Evolutionary conservation across 2,329 filamentous ascomycete genomes (phyloP), one percentile per base, ranked within the genome.

Genomic region (Hypoxylon sp.): DNA sequence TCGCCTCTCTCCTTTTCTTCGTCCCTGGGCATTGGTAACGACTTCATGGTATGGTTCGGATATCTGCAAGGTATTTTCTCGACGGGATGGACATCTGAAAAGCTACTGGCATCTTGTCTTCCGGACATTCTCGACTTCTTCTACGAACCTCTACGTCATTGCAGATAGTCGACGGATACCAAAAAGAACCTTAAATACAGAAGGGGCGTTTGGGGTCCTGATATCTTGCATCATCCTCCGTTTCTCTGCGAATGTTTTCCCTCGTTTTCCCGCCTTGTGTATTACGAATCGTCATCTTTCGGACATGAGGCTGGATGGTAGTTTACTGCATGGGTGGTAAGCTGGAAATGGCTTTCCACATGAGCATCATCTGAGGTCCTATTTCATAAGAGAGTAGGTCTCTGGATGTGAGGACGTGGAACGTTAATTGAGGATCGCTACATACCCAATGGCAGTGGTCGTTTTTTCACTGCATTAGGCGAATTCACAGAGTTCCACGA

Each of bases 141-240:
- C 57, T 64, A 69, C 68, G 67, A 62, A 61, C 63, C 63, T 66
- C 53, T 67, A 66, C 67, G 65, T 75, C 74, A 78, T 79, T 82
- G 82, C 82, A 83, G 84, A 85, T 87, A 87, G 83, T 87, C 84
- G 83, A 87, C 83, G 82, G 82, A 83, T 78, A 78, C 77, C 72
- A 73, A 77, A 78, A 78, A 76, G 69, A 75, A 77, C 73, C 77
- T 76, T 73, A 23, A 75, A 78, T 76, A 78, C 73, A 78, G 74
- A 76, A 73, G 72, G 83, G 86, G 86, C 86, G 87, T 89, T 85
- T 81, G 80, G 83, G 80, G 79, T 86, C 87, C 87, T 87, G 87
- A 90, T 90, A 89, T 89, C 86, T 88, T 83, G 84, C 86, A 88
- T 84, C 78, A 79, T 75, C 75, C 76, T 75, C 75, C 76, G 67